Conservation (phyloP, 257 asterid genomes). For the Rhazya stricta region DNA sequence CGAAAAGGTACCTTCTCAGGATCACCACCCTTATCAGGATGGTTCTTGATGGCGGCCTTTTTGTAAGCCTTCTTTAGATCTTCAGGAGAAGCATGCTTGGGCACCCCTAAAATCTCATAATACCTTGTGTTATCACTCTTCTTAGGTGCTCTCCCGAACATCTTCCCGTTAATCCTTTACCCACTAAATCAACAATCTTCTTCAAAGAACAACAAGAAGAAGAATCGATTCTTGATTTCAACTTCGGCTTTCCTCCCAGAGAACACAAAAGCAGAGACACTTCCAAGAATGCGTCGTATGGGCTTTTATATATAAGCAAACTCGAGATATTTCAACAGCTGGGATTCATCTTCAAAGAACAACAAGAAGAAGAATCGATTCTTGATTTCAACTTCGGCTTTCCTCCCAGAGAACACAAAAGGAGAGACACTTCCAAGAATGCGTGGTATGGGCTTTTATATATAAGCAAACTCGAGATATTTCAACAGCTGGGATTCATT, state of each 20-base stretch:
- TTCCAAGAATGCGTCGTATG: background rate
- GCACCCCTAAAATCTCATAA: constrained; percentile 50
- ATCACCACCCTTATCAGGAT: constrained; percentile 91
- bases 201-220: background rate
- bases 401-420: background rate
- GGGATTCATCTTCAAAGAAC: background rate
- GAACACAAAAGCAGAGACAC: background rate
- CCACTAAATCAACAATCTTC: background rate
- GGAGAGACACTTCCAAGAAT: background rate
- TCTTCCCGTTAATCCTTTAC: constrained; percentile 20
- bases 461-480: background rate
- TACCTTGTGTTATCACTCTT: constrained; percentile 46
- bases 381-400: background rate
- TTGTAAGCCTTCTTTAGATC: constrained; percentile 80
- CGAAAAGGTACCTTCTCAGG: constrained; percentile 62
- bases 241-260: background rate
- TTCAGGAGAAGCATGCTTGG: constrained; percentile 56
- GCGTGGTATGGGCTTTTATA: background rate
- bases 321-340: constrained; percentile 4
- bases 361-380: background rate
- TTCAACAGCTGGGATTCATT: constrained; percentile 20
- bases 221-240: background rate
- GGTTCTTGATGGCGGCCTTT: constrained; percentile 80
- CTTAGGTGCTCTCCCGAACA: constrained; percentile 55
- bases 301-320: background rate